Evolutionary conservation across 2,329 filamentous ascomycete genomes (phyloP).

Genomic region (Parafenestella ontariensis): DNA sequence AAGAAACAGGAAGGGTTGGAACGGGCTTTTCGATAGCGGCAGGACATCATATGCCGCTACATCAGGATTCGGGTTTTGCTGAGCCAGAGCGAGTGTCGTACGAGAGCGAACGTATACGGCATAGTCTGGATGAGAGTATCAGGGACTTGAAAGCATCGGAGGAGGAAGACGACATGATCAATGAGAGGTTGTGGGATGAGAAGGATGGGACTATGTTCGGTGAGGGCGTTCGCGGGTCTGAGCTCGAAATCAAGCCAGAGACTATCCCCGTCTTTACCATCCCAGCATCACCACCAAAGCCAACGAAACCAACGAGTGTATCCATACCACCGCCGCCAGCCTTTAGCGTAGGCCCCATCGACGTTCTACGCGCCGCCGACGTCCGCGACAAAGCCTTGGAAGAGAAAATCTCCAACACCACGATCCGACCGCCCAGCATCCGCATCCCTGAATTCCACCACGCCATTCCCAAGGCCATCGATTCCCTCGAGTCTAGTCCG

Average conservation of each 20-base stretch:
- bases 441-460: slow-evolving; percentile 33
- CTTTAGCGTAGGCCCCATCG: slow-evolving; percentile 11
- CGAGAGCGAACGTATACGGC: slow-evolving; percentile 35
- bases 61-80: slow-evolving; percentile 47
- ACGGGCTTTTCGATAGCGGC: slow-evolving; percentile 31
- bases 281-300: slow-evolving; percentile 6
- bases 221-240: slow-evolving; percentile 23
- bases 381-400: slow-evolving; percentile 33
- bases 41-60: slow-evolving; percentile 37
- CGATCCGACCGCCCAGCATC: slow-evolving; percentile 39
- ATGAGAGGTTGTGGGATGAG: slow-evolving; percentile 35
- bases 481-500: slow-evolving; percentile 6
- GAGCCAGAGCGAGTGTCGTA: slow-evolving; percentile 24
- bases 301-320: background rate
- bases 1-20: slow-evolving; percentile 15
- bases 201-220: slow-evolving; percentile 25
- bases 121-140: slow-evolving; percentile 34
- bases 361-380: slow-evolving; percentile 17
- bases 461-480: slow-evolving; percentile 21
- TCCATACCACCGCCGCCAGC: slow-evolving; percentile 5
- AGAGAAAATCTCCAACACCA: slow-evolving; percentile 40
- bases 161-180: slow-evolving; percentile 28
- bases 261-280: slow-evolving; percentile 6
- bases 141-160: slow-evolving; percentile 17
- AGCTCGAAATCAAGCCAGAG: slow-evolving; percentile 20